Evolutionary conservation across 176 grass and related monocot genomes (phyloP), one percentile per base, ranked within the genome.

Genomic region (Poa pratensis): DNA sequence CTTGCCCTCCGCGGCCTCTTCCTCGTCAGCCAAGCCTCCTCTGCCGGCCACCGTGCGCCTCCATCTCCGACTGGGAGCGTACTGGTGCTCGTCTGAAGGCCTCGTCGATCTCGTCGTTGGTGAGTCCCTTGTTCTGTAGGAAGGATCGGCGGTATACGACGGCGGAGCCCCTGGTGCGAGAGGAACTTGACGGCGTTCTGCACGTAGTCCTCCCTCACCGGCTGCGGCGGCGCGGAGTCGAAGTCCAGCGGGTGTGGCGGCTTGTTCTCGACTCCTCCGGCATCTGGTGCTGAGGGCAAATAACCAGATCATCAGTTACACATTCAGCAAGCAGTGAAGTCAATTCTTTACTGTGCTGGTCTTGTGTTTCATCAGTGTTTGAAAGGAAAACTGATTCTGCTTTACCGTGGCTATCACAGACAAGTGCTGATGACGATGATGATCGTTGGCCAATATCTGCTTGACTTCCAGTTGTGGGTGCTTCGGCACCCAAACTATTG

Each of bases 171-270:
- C 79, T 90, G 80, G 80, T 98, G 93, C 48, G 91, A 93, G 35
- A 98, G 89, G 83, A 98, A 98, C 78, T 90, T 98, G 83, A 98
- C 89, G 58, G 96, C 93, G 87, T 98, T 98, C 89, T 80, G 39
- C 73, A 98, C 90, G 78, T 96, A 92, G 34, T 98, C 96, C 88
- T 95, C 93, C 80, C 96, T 90, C 54, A 94, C 75, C 62, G 91
- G 86, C 81, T 85, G 52, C 73, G 87, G 30, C 13, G 87, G 64
- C 58, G 88, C 32, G 17, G 86, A 61, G 15, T 87, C 87, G 39
- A 90, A 88, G 8, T 80, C 63, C 84, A 76, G 45, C 73, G 35
- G 18, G 12, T 94, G 40, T 7, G 40, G 75, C 58, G 34, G 16
- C 69, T 73, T 73, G 9, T 72, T n/a, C n/a, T n/a, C n/a, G n/a